Base-by-base conservation (phyloP, 371 early-diverging fungal species). In the Mortierella sp. region DNA sequence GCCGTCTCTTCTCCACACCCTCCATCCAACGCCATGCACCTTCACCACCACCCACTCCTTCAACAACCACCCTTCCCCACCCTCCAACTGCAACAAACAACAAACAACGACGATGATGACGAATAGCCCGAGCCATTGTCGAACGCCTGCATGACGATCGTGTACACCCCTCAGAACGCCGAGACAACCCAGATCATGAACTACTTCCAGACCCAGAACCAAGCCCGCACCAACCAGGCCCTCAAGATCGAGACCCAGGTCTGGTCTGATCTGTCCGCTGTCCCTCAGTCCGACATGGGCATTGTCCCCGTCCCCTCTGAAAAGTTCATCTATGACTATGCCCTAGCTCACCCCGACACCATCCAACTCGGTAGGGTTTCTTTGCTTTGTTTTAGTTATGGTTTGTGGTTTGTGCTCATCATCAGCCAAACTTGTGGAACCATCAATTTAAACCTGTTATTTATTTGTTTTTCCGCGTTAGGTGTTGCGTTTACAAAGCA, bases 241-340 rank as follows among this genome's bases (percentile, higher is more conserved):
- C 48, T 83, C 29, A 31, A 53, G 31, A 50, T 83, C 8, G 79
- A 75, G 48, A 39, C 37, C 26, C 37, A 73, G 2, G 76, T 81
- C 34, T 74, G 71, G 72, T 39, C 71, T 67, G 89, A 87, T 45
- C 45, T 87, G 58, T 48, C 44, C 5, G 72, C 50, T 22, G 61
- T 73, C 13, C 92, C 93, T 8, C 64, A 48, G 13, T 53, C 73
- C 55, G 79, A 76, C 31, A 55, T 87, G 66, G 94, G 90, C n/a
- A 89, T 92, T 24, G 89, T 91, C 4, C 89, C 91, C 29, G 90
- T 93, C 11, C 76, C 89, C 9, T 74, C 85, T 40, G 82, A 86
- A 6, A 73, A 86, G 44, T 91, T 91, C 79, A 91, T 94, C 34
- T 93, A 94, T 77, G 80, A 89, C 74, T 94, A 92, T 69, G 73